phyloP scores from a whole-genome alignment of 345 rosid species.

The Zanthoxylum bungeanum region DNA sequence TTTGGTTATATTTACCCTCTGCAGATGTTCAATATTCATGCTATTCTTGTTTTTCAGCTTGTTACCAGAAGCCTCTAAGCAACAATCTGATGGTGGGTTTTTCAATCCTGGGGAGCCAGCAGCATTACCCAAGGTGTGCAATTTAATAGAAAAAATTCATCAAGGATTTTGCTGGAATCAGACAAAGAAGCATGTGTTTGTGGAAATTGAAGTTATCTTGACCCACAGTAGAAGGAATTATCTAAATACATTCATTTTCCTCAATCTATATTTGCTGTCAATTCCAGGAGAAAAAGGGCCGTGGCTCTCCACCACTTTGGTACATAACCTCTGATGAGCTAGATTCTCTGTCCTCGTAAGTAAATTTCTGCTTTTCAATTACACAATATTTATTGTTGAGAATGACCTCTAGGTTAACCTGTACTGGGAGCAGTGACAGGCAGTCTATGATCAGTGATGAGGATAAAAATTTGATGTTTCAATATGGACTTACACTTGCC shows the following conservation, averaged over 20 bases:
- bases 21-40: not conserved
- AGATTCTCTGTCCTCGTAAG: conserved; percentile 72
- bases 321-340: conserved; percentile 64
- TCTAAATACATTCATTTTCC: not conserved
- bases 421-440: not conserved
- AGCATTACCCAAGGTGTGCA: conserved; percentile 58
- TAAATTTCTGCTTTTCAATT: conserved; percentile 9
- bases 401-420: not conserved
- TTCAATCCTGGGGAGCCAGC: conserved; percentile 45
- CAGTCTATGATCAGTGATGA: not conserved
- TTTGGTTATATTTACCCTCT: not conserved
- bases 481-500: not conserved
- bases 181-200: not conserved
- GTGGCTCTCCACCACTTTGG: conserved; percentile 70
- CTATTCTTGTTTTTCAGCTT: conserved; percentile 32
- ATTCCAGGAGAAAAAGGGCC: conserved; percentile 81
- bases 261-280: not conserved
- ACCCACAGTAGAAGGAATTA: not conserved
- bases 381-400: not conserved
- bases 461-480: not conserved
- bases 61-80: conserved; percentile 38
- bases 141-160: not conserved
- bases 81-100: conserved; percentile 24
- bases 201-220: not conserved
- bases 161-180: not conserved